These are phyloP conservation scores for Geranium rotundifolium DNA, from an alignment of 345 rosid species.

Conservation along the genomic window DNA sequence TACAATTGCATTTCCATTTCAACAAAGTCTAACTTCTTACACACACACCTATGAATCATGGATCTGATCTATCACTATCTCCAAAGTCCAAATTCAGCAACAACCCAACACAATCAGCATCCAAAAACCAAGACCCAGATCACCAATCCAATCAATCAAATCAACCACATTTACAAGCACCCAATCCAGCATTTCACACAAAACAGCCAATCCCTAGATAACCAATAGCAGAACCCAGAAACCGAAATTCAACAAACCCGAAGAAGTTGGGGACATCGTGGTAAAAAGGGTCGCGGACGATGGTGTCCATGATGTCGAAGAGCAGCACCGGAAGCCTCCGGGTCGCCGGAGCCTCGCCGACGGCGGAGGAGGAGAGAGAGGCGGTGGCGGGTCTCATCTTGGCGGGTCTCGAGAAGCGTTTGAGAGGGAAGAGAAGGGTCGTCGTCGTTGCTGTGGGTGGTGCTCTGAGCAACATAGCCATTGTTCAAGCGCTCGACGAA, in stretches of 20 bases:
- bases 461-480: neutral
- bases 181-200: neutral
- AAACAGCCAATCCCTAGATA: neutral
- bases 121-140: neutral
- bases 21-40: neutral
- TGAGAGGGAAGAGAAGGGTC: constrained; percentile 3
- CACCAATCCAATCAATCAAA: neutral
- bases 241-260: constrained; percentile 22
- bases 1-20: neutral
- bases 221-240: neutral
- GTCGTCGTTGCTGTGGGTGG: neutral
- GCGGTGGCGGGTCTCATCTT: constrained; percentile 6
- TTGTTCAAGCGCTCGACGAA: neutral
- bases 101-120: neutral
- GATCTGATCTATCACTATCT: neutral
- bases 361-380: constrained; percentile 1
- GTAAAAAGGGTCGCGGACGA: constrained; percentile 92
- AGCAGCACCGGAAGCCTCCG: constrained; percentile 82
- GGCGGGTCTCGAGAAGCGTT: constrained; percentile 4
- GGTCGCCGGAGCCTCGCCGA: neutral
- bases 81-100: neutral
- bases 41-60: neutral
- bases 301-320: constrained; percentile 91
- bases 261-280: constrained; percentile 77
- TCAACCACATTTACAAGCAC: neutral